Base-by-base conservation (phyloP, 768 basidiomycete species). In the Cystofilobasidium macerans region DNA sequence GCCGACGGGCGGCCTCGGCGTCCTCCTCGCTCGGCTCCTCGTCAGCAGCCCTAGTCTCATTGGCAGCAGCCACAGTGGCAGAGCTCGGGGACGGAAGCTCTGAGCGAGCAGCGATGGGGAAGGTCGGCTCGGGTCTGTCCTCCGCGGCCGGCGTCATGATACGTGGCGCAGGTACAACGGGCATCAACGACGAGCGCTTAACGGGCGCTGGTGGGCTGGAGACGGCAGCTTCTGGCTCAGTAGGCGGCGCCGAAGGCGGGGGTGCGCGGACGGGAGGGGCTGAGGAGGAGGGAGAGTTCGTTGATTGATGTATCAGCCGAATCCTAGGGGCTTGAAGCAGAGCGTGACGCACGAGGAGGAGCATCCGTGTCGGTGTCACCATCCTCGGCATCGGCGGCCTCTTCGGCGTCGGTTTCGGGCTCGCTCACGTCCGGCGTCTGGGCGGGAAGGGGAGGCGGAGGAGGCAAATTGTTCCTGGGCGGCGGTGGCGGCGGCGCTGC, bases 1-100 rank as follows among this genome's bases (percentile, higher is more conserved):
- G 80, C 28, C 85, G 81, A 57, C 85, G 80, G 2, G 75, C 69
- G 14, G 79, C 80, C 12, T 74, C 76, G 28, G 82, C 80, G 64
- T 82, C 71, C 30, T 58, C 71, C 5, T 71, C 73, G 13, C 70
- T 71, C 13, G 75, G 72, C 0, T 71, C 72, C 18, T 54, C 54
- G 36, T 68, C 28, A 12, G 30, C 3, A 0, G 63, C 22, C 35
- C 28, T 20, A 28, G 33, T 13, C 13, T 51, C 32, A 18, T 22
- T 38, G 8, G 36, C 40, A 3, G 42, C 24, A 43, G 35, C 51
- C 24, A 33, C 53, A 28, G 35, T 48, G 32, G n/a, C n/a, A n/a
- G n/a, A n/a, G n/a, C n/a, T n/a, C n/a, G n/a, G n/a, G n/a, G n/a
- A n/a, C 18, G 33, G 51, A 62, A 7, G 35, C 11, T 9, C 26